These are phyloP conservation scores for Dendrobium catenatum DNA, from an alignment of 106 monocot genomes.

Conservation along the genomic window DNA sequence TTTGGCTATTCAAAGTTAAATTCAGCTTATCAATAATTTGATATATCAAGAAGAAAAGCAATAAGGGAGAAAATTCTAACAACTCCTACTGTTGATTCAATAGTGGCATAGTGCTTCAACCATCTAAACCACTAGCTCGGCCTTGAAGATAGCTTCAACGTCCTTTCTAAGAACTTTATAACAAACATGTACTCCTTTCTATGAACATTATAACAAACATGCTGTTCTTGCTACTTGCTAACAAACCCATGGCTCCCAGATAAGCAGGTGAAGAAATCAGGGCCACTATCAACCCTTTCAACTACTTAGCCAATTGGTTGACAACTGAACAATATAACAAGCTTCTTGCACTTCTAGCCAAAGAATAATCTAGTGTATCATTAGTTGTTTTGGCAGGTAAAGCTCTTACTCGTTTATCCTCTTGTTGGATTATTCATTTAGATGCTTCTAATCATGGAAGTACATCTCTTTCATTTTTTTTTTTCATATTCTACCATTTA, in stretches of 20 bases:
- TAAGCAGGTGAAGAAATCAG: constrained; percentile 3
- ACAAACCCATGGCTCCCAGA: constrained; percentile 1
- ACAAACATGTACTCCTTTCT: background rate
- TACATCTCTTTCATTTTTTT: background rate
- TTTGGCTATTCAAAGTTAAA: background rate
- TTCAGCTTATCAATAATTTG: background rate
- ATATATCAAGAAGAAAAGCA: constrained; percentile 5
- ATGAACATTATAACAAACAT: no score
- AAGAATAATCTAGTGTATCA: constrained; percentile 2
- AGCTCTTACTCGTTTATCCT: background rate
- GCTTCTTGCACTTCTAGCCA: constrained; percentile 7
- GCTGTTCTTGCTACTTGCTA: background rate
- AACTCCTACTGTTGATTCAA: constrained; percentile 4
- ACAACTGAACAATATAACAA: constrained; percentile 7
- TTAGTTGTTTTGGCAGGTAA: background rate
- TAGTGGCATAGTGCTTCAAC: background rate
- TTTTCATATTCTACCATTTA: background rate
- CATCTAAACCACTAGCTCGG: background rate
- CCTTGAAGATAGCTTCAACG: background rate
- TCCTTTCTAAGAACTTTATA: background rate
- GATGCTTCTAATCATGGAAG: background rate
- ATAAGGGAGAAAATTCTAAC: background rate
- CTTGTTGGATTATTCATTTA: background rate
- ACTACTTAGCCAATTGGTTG: background rate
- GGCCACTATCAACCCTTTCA: background rate